Percentiles rank a stretch among this genome's conserved stretches.
phyloP scores from a whole-genome alignment of 2,329 filamentous ascomycete genomes.

The Claviceps quebecensis region DNA sequence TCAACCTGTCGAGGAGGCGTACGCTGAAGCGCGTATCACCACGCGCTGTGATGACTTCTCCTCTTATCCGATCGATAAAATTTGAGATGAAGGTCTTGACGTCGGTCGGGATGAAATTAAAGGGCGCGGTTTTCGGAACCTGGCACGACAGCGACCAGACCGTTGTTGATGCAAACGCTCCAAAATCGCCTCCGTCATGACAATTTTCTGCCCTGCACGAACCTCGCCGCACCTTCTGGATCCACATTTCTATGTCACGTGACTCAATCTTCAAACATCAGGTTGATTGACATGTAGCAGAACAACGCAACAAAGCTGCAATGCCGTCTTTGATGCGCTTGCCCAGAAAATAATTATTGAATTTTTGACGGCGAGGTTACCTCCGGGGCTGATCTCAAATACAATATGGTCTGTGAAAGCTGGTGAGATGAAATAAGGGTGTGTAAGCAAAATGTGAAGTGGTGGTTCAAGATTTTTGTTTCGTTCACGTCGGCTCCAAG shows the following conservation, averaged over 20 bases:
- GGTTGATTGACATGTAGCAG: too few species aligned
- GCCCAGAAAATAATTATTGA: too few species aligned
- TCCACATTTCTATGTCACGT: constrained; percentile 2
- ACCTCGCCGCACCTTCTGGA: constrained; percentile 8
- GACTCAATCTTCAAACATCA: neutral
- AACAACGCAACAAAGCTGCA: neutral
- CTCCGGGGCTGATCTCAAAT: too few species aligned
- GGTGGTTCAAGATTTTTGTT: too few species aligned
- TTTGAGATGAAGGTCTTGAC: neutral
- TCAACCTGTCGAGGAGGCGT: constrained; percentile 14
- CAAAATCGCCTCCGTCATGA: constrained; percentile 16
- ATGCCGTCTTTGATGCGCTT: too few species aligned
- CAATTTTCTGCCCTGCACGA: constrained; percentile 20
- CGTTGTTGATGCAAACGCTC: constrained; percentile 8
- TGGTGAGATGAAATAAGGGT: too few species aligned
- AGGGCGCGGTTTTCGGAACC: constrained; percentile 15
- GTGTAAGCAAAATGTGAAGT: too few species aligned
- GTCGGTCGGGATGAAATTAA: constrained; percentile 7
- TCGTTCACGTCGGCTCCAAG: too few species aligned
- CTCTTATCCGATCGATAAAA: constrained; percentile 3
- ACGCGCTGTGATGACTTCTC: constrained; percentile 15
- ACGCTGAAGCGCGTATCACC: constrained; percentile 22
- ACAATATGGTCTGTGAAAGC: too few species aligned
- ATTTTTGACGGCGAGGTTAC: too few species aligned
- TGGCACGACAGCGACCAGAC: constrained; percentile 17